A percentile compares a stretch with the other conserved stretches of the same genome.
Conservation (phyloP, 2,329 filamentous ascomycete genomes). For the Blastomyces parvus region DNA sequence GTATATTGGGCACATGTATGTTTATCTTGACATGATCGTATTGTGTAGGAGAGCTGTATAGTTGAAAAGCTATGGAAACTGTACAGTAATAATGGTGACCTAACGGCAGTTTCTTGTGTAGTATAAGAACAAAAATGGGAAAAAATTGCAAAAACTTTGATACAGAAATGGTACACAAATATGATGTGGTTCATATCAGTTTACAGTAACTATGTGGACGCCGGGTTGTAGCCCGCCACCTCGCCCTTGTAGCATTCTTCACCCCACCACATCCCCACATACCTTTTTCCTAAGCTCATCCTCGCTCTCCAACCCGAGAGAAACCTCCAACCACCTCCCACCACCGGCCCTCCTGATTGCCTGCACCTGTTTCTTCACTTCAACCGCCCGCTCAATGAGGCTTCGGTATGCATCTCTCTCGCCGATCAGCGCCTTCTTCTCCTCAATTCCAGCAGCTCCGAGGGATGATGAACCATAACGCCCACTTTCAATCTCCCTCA, state of each 20-base stretch:
- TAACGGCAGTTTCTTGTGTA: too few relatives aligned
- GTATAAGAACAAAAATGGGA: background rate
- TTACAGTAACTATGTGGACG: background rate
- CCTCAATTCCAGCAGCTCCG: background rate
- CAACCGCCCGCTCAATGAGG: slow-evolving; percentile 22
- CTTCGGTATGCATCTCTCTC: slow-evolving; percentile 26
- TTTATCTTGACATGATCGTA: background rate
- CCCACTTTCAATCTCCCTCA: background rate
- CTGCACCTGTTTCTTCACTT: slow-evolving; percentile 26
- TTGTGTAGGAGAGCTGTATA: background rate
- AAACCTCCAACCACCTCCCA: slow-evolving; percentile 36
- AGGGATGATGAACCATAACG: background rate
- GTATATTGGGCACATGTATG: background rate
- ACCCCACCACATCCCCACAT: slow-evolving; percentile 8
- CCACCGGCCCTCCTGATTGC: slow-evolving; percentile 23
- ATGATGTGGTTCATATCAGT: background rate
- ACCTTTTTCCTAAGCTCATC: slow-evolving; percentile 12
- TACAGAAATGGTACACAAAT: background rate
- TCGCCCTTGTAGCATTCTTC: background rate
- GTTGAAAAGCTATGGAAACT: background rate
- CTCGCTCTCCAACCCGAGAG: slow-evolving; percentile 22
- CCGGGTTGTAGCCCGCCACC: background rate
- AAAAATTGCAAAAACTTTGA: background rate
- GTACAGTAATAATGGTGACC: background rate
- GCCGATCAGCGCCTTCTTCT: slow-evolving; percentile 15